Evolutionary conservation across 345 rosid species (phyloP).

Genomic region (Pistacia atlantica): DNA sequence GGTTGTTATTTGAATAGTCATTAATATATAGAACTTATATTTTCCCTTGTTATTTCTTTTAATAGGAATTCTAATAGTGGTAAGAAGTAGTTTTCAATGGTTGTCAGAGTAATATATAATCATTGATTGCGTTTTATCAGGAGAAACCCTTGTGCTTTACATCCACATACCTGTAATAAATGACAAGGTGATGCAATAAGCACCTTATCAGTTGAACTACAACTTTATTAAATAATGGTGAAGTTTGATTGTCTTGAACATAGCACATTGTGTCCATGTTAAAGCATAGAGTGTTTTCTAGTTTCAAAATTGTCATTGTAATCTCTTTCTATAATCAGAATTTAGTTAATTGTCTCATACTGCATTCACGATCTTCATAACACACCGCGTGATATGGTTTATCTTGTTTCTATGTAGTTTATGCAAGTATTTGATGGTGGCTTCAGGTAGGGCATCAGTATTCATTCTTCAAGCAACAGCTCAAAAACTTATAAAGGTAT

Average conservation of each 20-base stretch:
- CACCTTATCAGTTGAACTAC: neutral
- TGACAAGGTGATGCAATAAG: neutral
- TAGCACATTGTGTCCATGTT: neutral
- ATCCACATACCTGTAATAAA: neutral
- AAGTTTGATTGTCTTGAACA: constrained; percentile 2
- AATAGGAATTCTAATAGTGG: neutral
- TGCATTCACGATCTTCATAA: neutral
- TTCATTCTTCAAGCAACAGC: constrained; percentile 45
- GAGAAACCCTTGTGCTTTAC: neutral
- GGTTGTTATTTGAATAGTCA: constrained; percentile 5
- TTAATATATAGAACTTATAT: neutral
- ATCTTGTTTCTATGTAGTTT: constrained; percentile 45
- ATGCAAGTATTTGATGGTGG: constrained; percentile 79
- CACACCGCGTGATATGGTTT: constrained; percentile 21
- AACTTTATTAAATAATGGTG: neutral
- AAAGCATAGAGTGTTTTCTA: neutral
- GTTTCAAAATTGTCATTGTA: neutral
- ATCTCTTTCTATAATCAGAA: neutral
- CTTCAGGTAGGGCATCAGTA: constrained; percentile 69
- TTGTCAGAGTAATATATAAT: neutral
- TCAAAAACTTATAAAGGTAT: constrained; percentile 51
- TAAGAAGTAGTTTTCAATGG: neutral
- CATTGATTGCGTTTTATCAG: neutral
- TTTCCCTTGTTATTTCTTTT: constrained; percentile 1
- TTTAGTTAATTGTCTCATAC: neutral